Base-by-base conservation (phyloP, 495 filamentous ascomycete species). In the Lophiotrema nucula region DNA sequence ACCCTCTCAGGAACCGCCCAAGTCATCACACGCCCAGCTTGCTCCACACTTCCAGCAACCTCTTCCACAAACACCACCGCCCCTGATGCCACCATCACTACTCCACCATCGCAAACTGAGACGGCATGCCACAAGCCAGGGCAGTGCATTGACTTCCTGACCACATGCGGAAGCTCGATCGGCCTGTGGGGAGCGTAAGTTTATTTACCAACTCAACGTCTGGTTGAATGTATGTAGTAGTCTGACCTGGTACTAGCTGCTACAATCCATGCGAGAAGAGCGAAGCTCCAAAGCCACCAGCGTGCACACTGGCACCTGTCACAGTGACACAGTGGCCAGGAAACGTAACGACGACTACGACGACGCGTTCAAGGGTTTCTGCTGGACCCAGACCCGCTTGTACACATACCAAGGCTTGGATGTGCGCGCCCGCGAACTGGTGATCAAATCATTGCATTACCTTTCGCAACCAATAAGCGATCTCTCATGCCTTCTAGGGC, bases 351-450 rank as follows among this genome's bases (percentile, higher is more conserved):
- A 2, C 37, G 22, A 21, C 49, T 10, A 37, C 26, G 8, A 39
- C 5, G 49, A 53, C 13, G 49, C 33, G 37, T 21, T 21, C 35
- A 3, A 24, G 23, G 3, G n/a, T 23, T n/a, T n/a, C n/a, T 16
- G 19, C 11, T 27, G 11, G 16, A 19, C 21, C 49, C 3, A 26
- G 21, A 22, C 11, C 11, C 2, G 12, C 49, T n/a, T 41, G 35
- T 22, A 43, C 13, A 21, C 19, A 24, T 23, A 19, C n/a, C 16
- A 23, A 53, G 16, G n/a, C 26, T 16, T 53, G 49, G 49, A 53
- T 42, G 49, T 53, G 49, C 24, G 25, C 18, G 35, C 49, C 49
- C 2, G 11, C 35, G 3, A 24, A 41, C 8, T 53, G 49, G 49
- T 53, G 22, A 21, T 35, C 31, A n/a, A n/a, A n/a, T n/a, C n/a